Percentiles rank a stretch among this genome's conserved stretches.
Conservation (phyloP, 1,284 basidiomycete species). For the Meripilus lineatus region DNA sequence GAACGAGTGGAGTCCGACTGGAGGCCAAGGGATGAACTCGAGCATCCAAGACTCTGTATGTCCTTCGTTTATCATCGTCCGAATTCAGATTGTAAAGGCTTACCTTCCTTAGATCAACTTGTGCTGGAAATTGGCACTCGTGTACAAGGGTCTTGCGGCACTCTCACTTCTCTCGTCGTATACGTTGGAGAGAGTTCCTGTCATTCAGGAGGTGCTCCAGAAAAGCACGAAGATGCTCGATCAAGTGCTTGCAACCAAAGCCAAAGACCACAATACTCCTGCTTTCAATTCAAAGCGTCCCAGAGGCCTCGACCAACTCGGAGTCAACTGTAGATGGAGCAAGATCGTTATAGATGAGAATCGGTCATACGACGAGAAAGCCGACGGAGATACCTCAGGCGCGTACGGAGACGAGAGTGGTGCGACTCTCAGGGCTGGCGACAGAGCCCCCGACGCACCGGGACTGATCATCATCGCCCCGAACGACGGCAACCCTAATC, state of each 20-base stretch:
- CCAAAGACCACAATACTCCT: not conserved
- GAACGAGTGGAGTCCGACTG: constrained; percentile 17
- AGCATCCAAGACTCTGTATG: constrained; percentile 18
- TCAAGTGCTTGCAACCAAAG: constrained; percentile 7
- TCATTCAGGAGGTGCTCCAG: constrained; percentile 19
- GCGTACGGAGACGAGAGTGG: constrained; percentile 1
- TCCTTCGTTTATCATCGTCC: not conserved
- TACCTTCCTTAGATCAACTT: constrained; percentile 26
- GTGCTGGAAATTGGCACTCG: constrained; percentile 21
- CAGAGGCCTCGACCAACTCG: constrained; percentile 30
- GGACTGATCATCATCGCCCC: no score
- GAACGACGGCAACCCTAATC: not conserved
- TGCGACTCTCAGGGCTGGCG: constrained; percentile 31
- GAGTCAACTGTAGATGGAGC: constrained; percentile 42
- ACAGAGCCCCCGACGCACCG: constrained; percentile 38
- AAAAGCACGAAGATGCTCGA: constrained; percentile 9
- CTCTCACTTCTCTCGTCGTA: constrained; percentile 15
- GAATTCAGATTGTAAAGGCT: no score
- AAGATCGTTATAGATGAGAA: constrained; percentile 33
- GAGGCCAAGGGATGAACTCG: constrained; percentile 21
- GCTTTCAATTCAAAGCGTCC: not conserved
- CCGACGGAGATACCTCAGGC: no score
- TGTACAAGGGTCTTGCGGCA: constrained; percentile 13
- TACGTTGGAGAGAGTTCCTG: constrained; percentile 17
- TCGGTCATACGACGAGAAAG: not conserved